phyloP scores from a whole-genome alignment of 2,329 filamentous ascomycete species.

The Trichoderma endophyticum region DNA sequence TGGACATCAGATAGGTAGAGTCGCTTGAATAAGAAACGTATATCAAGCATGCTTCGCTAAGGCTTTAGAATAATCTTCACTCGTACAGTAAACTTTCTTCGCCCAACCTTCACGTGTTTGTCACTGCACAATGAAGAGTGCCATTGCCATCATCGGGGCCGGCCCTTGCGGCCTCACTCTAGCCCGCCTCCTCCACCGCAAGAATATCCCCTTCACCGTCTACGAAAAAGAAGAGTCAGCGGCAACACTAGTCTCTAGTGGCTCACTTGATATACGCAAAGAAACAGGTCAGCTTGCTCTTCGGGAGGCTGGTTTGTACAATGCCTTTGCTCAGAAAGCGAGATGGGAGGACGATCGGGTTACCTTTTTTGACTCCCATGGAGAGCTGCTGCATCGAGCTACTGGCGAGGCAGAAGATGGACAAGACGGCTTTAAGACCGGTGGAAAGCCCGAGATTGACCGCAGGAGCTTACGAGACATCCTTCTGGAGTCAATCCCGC shows the following conservation, averaged over 20 bases:
- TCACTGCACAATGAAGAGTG: neutral
- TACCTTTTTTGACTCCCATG: neutral
- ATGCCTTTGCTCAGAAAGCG: neutral
- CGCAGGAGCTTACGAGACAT: neutral
- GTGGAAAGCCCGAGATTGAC: slow-evolving; percentile 4
- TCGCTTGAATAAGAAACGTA: neutral
- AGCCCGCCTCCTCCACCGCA: neutral
- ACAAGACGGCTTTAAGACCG: neutral
- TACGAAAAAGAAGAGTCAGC: neutral
- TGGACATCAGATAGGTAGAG: neutral
- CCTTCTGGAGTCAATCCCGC: neutral
- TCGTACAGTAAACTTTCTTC: neutral
- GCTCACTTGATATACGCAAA: slow-evolving; percentile 7
- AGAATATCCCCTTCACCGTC: neutral
- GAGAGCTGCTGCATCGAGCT: slow-evolving; percentile 2
- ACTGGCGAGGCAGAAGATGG: slow-evolving; percentile 1
- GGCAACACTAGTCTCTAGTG: neutral
- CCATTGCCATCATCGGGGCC: slow-evolving; percentile 4
- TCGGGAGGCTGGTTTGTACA: neutral
- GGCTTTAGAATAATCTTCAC: neutral
- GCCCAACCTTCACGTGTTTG: neutral
- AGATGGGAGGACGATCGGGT: slow-evolving; percentile 8
- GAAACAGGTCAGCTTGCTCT: slow-evolving; percentile 1
- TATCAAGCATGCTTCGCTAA: neutral
- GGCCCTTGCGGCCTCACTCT: slow-evolving; percentile 6